Conservation (phyloP, 805 yeast species). For the Dipodascus geniculatus region DNA sequence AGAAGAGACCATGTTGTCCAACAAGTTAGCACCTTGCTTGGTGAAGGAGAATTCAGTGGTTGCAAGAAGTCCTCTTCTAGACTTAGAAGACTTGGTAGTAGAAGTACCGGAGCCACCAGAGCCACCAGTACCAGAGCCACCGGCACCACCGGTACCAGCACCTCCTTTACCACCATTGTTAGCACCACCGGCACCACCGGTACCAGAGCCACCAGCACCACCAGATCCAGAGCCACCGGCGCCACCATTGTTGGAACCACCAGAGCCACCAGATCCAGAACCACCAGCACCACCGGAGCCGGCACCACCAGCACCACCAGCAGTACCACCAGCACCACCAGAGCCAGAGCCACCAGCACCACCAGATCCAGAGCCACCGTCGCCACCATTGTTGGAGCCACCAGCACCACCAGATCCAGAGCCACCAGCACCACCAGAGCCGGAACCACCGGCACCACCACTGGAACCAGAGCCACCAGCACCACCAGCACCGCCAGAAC, state of each 20-base stretch:
- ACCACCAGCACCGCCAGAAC: neutral
- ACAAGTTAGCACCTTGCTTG: neutral
- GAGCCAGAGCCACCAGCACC: neutral
- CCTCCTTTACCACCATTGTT: neutral
- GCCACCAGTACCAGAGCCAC: neutral
- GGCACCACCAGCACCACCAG: neutral
- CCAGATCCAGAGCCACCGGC: neutral
- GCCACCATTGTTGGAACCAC: neutral
- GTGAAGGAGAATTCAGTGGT: neutral
- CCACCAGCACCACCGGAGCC: constrained; percentile 2
- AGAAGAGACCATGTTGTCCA: neutral
- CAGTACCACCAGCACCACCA: neutral
- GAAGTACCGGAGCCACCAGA: neutral
- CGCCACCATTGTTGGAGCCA: neutral
- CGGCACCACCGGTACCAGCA: constrained; percentile 1
- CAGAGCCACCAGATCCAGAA: neutral
- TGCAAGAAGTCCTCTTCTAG: neutral
- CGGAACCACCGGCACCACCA: neutral
- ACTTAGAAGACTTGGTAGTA: neutral
- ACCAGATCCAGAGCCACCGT: neutral
- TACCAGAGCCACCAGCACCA: neutral
- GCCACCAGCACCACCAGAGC: constrained; percentile 1
- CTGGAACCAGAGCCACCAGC: neutral
- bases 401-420: neutral
- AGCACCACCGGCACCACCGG: neutral